Conservation (phyloP, 108 stramenopile species). For the Nannochloropsis salina region DNA sequence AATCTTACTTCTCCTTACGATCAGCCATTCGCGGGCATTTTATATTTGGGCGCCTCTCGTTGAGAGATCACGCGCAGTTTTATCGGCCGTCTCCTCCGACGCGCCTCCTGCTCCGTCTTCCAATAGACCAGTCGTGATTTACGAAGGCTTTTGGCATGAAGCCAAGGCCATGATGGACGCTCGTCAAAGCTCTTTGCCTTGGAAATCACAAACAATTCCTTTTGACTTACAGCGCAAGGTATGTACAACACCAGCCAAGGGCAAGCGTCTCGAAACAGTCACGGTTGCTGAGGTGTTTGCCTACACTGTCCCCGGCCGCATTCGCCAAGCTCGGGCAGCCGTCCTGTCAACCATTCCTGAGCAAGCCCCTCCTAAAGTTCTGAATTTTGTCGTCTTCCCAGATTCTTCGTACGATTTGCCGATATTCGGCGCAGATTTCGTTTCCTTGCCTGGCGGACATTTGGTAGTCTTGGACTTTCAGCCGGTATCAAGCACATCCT, state of each 20-base stretch:
- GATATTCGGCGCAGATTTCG: background rate
- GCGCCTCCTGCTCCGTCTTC: background rate
- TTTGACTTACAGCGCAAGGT: background rate
- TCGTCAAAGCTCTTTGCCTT: background rate
- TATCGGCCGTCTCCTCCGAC: background rate
- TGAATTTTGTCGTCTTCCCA: background rate
- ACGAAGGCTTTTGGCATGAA: background rate
- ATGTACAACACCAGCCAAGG: background rate
- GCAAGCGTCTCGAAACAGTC: background rate
- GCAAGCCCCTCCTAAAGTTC: background rate
- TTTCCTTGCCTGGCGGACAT: background rate
- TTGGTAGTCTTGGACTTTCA: slow-evolving; percentile 17
- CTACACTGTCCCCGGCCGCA: background rate
- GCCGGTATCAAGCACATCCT: background rate
- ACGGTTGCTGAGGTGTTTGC: background rate
- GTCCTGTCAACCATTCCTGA: background rate
- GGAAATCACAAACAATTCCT: background rate
- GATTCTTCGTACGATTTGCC: background rate
- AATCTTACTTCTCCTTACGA: too few relatives aligned
- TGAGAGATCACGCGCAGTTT: background rate
- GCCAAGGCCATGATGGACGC: slow-evolving; percentile 19
- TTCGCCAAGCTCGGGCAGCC: background rate
- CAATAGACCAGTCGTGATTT: background rate
- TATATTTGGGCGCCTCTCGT: too few relatives aligned
- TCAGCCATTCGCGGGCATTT: too few relatives aligned